A percentile compares a stretch with the other conserved stretches of the same genome.
Evolutionary conservation across 768 basidiomycete genomes (phyloP).

Genomic region (Pleurotus giganteus): DNA sequence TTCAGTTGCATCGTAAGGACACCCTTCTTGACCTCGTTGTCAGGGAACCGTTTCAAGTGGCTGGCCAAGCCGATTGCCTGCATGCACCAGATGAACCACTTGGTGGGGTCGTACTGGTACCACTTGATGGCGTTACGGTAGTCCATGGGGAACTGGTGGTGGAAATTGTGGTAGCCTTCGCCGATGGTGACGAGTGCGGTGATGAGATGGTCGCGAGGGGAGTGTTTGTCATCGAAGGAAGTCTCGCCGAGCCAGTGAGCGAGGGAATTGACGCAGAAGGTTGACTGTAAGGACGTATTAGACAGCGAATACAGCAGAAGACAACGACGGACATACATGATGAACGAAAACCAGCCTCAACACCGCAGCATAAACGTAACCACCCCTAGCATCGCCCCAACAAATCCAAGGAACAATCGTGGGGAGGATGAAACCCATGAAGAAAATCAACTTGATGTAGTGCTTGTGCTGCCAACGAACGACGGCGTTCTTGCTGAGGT

Average conservation of each 20-base stretch:
- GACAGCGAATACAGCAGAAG: not conserved
- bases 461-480: conserved; percentile 85
- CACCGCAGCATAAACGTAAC: conserved; percentile 47
- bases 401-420: conserved; percentile 18
- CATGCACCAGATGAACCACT: conserved; percentile 81
- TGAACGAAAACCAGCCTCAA: conserved; percentile 7
- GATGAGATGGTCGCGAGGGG: conserved; percentile 82
- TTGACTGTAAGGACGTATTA: conserved; percentile 54
- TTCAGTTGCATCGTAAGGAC: conserved; percentile 93
- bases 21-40: conserved; percentile 74
- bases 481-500: conserved; percentile 75
- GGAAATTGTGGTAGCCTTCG: conserved; percentile 98
- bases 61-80: conserved; percentile 61
- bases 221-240: conserved; percentile 9
- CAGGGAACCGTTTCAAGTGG: conserved; percentile 64
- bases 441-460: conserved; percentile 36
- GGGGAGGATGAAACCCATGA: conserved; percentile 9
- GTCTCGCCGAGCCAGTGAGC: conserved; percentile 87
- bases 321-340: not conserved
- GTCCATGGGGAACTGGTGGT: conserved; percentile 96
- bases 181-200: conserved; percentile 90
- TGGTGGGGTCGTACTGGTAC: conserved; percentile 91
- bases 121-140: conserved; percentile 94
- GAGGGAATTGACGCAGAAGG: conserved; percentile 94
- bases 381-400: conserved; percentile 87